These are phyloP conservation scores for Panicum miliaceum DNA, from an alignment of 176 grass and related monocot genomes.

Conservation along the genomic window DNA sequence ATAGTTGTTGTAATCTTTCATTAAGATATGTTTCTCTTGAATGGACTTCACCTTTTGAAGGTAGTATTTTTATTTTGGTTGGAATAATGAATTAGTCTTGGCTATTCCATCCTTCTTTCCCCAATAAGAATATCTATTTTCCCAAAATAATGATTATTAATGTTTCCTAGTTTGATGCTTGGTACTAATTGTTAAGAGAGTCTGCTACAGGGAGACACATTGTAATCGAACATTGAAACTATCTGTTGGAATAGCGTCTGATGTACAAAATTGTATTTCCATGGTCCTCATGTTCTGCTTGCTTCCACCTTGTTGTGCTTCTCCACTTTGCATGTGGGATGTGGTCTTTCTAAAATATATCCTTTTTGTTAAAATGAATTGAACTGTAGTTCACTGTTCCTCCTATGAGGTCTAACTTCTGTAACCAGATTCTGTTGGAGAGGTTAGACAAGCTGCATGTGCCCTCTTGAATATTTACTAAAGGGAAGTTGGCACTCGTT, in stretches of 20 bases:
- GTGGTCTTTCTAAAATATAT: background rate
- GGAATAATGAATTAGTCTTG: background rate
- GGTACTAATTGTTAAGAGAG: background rate
- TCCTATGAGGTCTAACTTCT: background rate
- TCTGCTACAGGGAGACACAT: background rate
- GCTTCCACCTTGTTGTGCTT: slow-evolving; percentile 22
- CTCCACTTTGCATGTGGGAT: background rate
- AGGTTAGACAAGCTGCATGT: background rate
- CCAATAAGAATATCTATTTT: background rate
- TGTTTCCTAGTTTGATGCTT: background rate
- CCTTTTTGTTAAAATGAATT: slow-evolving; percentile 1
- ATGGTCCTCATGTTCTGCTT: slow-evolving; percentile 7
- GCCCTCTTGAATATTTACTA: slow-evolving; percentile 2
- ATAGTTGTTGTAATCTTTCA: slow-evolving; percentile 23
- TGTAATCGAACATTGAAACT: background rate
- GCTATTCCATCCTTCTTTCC: background rate
- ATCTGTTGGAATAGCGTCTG: background rate
- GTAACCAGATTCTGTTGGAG: slow-evolving; percentile 13
- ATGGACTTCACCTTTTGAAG: background rate
- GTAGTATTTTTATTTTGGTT: background rate
- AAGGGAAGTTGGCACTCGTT: background rate
- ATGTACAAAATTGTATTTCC: slow-evolving; percentile 11
- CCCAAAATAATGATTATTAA: background rate
- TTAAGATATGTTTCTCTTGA: slow-evolving; percentile 16
- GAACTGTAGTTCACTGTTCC: background rate